These are phyloP conservation scores for Karstenula rhodostoma DNA, from an alignment of 2,329 filamentous ascomycete genomes.

Conservation along the genomic window DNA sequence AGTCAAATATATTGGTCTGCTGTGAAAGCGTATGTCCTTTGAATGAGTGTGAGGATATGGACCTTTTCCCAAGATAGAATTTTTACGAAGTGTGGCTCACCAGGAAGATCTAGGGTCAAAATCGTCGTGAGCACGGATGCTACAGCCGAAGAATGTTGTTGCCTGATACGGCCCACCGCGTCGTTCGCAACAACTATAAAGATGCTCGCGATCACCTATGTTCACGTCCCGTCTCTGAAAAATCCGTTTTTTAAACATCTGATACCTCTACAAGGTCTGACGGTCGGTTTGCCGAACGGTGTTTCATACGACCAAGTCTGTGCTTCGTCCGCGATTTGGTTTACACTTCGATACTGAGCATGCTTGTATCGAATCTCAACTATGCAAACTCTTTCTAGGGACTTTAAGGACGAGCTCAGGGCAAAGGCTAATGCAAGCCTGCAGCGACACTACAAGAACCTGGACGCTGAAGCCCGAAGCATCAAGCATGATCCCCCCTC, in stretches of 20 bases:
- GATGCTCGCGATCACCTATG: neutral
- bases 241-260: neutral
- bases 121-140: neutral
- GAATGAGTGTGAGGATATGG: no score
- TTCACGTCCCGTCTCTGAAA: neutral
- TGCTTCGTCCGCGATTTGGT: no score
- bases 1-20: no score
- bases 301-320: neutral
- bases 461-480: slow-evolving; percentile 2
- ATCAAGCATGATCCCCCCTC: slow-evolving; percentile 8
- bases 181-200: neutral
- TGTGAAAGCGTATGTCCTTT: no score
- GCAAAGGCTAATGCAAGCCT: slow-evolving; percentile 7
- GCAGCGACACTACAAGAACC: slow-evolving; percentile 4
- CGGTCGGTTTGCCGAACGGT: neutral
- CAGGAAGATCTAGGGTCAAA: neutral
- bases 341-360: no score
- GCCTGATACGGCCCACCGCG: neutral
- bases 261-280: neutral
- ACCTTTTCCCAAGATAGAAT: neutral
- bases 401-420: slow-evolving; percentile 10
- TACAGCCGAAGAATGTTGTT: neutral
- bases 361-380: neutral
- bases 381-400: slow-evolving; percentile 3
- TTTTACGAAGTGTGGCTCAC: neutral